These are phyloP conservation scores for Crithidia fasciculata DNA, from an alignment of 208 protist genomes.

Conservation along the genomic window DNA sequence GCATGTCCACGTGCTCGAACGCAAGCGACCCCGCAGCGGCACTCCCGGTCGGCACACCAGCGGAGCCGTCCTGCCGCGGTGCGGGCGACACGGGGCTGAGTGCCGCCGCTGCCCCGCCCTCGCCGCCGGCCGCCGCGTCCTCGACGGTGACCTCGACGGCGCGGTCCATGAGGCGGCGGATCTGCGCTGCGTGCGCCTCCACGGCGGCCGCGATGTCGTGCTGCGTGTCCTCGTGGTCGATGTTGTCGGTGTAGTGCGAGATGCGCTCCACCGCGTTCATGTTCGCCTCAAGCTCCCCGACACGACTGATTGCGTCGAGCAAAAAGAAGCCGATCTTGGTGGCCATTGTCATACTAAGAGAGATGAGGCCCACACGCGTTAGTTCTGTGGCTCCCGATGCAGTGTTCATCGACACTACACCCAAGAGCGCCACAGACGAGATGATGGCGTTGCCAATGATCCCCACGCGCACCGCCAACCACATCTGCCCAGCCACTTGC, in stretches of 20 bases:
- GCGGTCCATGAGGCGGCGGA: too few species aligned
- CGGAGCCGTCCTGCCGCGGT: not conserved
- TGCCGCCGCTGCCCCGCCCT: too few species aligned
- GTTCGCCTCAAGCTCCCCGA: constrained; percentile 47
- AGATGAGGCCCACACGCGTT: constrained; percentile 45
- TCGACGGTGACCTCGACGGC: too few species aligned
- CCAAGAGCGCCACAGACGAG: constrained; percentile 30
- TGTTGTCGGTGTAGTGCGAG: constrained; percentile 52
- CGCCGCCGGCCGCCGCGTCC: not conserved
- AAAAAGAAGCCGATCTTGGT: constrained; percentile 44
- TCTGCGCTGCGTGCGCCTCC: not conserved
- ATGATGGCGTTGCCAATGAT: constrained; percentile 58
- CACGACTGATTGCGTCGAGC: constrained; percentile 26
- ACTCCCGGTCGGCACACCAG: not conserved
- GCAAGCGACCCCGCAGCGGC: constrained; percentile 33
- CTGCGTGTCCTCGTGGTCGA: constrained; percentile 49
- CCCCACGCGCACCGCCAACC: constrained; percentile 89
- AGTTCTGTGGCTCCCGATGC: not conserved
- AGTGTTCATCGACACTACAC: constrained; percentile 28
- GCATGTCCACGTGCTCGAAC: constrained; percentile 67
- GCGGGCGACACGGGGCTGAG: too few species aligned
- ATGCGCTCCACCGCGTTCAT: constrained; percentile 81
- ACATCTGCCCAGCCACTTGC: constrained; percentile 54
- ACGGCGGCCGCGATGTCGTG: constrained; percentile 16
- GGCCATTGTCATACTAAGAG: constrained; percentile 66